A percentile compares a stretch with the other conserved stretches of the same genome.
These are phyloP conservation scores for Astrephomene gubernaculifera DNA, from an alignment of 139 green algal genomes.

Conservation along the genomic window DNA sequence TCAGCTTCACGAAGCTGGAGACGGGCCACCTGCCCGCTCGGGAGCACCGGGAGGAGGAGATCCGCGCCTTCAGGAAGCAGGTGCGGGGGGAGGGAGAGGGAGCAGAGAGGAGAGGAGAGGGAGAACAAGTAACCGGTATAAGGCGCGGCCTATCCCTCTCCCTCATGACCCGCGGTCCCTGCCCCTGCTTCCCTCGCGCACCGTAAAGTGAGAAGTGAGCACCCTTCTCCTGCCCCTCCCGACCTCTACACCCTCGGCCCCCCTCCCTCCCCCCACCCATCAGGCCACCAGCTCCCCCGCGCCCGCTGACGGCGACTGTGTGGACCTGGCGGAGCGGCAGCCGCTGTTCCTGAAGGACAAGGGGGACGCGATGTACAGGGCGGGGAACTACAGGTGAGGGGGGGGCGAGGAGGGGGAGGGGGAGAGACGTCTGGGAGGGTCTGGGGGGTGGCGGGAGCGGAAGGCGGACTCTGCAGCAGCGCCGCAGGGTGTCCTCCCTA, in stretches of 20 bases:
- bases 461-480: no score
- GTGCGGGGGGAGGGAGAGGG: conserved; percentile 4
- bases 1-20: conserved; percentile 76
- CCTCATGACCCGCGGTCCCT: background rate
- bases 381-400: conserved; percentile 68
- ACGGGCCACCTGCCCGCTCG: conserved; percentile 69
- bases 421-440: no score
- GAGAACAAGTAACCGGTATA: no score
- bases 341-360: conserved; percentile 87
- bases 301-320: conserved; percentile 36
- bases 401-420: no score
- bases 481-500: no score
- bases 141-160: no score
- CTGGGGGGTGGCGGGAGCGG: no score
- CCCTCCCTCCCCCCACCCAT: background rate
- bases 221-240: background rate
- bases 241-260: background rate
- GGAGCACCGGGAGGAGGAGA: conserved; percentile 70
- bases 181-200: background rate
- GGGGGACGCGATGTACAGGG: conserved; percentile 69
- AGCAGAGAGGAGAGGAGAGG: no score
- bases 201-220: no score
- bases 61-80: conserved; percentile 61
- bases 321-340: conserved; percentile 74
- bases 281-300: background rate